phyloP scores from a whole-genome alignment of 2,329 filamentous ascomycete genomes.

The Thelonectria blattea region DNA sequence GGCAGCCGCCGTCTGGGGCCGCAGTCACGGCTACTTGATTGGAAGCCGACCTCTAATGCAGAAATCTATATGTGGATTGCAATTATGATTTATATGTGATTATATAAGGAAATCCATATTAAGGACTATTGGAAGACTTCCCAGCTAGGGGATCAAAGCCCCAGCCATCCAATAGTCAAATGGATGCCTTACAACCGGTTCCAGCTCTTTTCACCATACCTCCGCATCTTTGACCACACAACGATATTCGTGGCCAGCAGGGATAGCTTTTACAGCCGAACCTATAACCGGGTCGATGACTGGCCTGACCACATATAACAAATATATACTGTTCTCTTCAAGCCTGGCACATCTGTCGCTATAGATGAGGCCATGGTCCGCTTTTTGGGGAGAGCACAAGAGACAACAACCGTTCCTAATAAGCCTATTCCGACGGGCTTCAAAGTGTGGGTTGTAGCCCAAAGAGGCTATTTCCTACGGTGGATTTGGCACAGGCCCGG shows the following conservation, averaged over 20 bases:
- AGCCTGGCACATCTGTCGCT: conserved; percentile 4
- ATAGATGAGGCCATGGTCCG: conserved; percentile 5
- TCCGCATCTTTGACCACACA: conserved; percentile 4
- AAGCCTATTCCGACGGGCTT: conserved; percentile 12
- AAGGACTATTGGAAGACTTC: conserved; percentile 18
- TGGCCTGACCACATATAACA: conserved; percentile 18
- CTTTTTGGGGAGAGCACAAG: background rate
- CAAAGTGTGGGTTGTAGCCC: conserved; percentile 25
- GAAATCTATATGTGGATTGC: conserved; percentile 23
- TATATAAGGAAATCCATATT: conserved; percentile 17
- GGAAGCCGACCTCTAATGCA: conserved; percentile 7
- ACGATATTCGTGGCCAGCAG: background rate
- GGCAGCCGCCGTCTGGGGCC: background rate
- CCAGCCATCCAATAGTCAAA: conserved; percentile 9
- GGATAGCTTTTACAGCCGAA: background rate
- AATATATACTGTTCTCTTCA: background rate
- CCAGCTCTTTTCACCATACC: conserved; percentile 11
- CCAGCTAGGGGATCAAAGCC: background rate
- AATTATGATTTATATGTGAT: conserved; percentile 21
- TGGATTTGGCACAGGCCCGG: too few relatives aligned
- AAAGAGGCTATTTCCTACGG: too few relatives aligned
- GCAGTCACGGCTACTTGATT: background rate
- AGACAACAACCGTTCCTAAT: conserved; percentile 1
- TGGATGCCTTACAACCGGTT: conserved; percentile 22
- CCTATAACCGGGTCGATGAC: background rate